Evolutionary conservation across 2,329 filamentous ascomycete genomes (phyloP).

Genomic region (Ophiocordyceps camponoti-rufipedis): DNA sequence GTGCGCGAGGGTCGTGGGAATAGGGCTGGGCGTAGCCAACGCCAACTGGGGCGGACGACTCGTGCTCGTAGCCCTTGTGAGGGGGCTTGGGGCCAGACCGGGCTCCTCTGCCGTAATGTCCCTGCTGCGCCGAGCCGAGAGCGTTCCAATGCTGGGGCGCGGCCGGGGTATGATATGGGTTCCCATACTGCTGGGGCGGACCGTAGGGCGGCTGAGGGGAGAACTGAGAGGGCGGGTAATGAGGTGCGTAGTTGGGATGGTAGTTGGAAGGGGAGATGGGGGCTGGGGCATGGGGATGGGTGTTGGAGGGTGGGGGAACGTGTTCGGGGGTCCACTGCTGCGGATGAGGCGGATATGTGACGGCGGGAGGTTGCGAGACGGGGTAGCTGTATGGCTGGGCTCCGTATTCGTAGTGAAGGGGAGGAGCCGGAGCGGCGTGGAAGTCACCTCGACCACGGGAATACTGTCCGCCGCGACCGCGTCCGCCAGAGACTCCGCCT

Average conservation of each 20-base stretch:
- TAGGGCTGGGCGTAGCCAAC: constrained; percentile 21
- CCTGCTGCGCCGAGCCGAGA: constrained; percentile 13
- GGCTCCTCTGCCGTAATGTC: constrained; percentile 22
- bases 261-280: constrained; percentile 35
- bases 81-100: constrained; percentile 11
- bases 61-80: constrained; percentile 15
- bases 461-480: constrained; percentile 22
- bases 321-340: constrained; percentile 24
- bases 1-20: constrained; percentile 19
- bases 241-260: constrained; percentile 40
- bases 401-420: constrained; percentile 24
- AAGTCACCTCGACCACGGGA: constrained; percentile 21
- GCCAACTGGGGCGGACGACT: constrained; percentile 13
- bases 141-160: constrained; percentile 6
- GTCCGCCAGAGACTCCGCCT: constrained; percentile 16
- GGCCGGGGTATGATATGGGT: constrained; percentile 13
- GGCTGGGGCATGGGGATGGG: constrained; percentile 25
- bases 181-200: constrained; percentile 17
- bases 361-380: constrained; percentile 16
- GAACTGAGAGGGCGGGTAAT: constrained; percentile 27
- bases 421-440: constrained; percentile 16
- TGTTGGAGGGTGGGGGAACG: constrained; percentile 17
- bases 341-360: constrained; percentile 18
- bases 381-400: constrained; percentile 18
- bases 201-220: constrained; percentile 26